phyloP scores from a whole-genome alignment of 1,284 basidiomycete genomes.

The Sutorius eximius region DNA sequence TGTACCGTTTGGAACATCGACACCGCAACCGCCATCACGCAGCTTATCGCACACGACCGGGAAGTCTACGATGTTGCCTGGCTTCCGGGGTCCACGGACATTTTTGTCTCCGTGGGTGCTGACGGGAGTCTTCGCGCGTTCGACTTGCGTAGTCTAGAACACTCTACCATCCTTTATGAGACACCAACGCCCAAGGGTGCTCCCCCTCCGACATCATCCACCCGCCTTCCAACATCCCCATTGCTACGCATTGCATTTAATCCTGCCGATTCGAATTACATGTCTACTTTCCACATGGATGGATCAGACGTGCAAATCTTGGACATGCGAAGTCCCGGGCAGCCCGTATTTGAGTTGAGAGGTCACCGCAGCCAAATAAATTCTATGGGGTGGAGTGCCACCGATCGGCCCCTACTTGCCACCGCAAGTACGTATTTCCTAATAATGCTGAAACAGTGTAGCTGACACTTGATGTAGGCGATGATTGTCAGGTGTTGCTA shows the following conservation, averaged over 20 bases:
- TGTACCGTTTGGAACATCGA: conserved; percentile 98
- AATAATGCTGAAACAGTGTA: background rate
- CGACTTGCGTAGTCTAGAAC: conserved; percentile 93
- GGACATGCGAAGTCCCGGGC: conserved; percentile 92
- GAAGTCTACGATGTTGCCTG: conserved; percentile 98
- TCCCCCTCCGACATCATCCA: conserved; percentile 55
- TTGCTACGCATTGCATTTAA: conserved; percentile 85
- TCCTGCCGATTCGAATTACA: conserved; percentile 84
- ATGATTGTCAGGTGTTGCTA: conserved; percentile 87
- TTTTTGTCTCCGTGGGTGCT: conserved; percentile 97
- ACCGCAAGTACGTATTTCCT: conserved; percentile 64
- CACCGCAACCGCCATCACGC: conserved; percentile 92
- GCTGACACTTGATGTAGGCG: conserved; percentile 51
- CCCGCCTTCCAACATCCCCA: conserved; percentile 75
- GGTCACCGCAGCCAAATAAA: conserved; percentile 79
- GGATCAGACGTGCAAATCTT: conserved; percentile 84
- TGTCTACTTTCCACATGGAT: conserved; percentile 93
- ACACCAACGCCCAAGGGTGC: conserved; percentile 77
- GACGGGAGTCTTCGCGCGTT: conserved; percentile 97
- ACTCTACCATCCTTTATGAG: conserved; percentile 98
- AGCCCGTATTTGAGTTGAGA: conserved; percentile 87
- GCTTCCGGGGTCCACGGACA: conserved; percentile 97
- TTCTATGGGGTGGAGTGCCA: conserved; percentile 85
- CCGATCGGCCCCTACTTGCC: conserved; percentile 79
- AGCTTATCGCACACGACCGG: conserved; percentile 96